These are phyloP conservation scores for Talinum fruticosum DNA, from an alignment of 148 eudicot species.

Conservation along the genomic window DNA sequence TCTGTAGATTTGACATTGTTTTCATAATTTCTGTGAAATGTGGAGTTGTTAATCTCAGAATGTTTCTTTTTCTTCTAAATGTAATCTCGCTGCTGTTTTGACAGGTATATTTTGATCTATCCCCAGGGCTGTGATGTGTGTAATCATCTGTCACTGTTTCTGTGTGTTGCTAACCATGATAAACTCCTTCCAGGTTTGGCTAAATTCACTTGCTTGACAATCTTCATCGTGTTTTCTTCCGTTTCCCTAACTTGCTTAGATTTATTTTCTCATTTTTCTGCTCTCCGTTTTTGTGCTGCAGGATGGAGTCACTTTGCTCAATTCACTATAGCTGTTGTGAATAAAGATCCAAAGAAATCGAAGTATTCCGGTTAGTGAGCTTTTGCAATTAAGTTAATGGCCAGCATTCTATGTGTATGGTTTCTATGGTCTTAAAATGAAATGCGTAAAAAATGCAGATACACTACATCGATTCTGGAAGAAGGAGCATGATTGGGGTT, in stretches of 20 bases:
- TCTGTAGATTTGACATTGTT: no score
- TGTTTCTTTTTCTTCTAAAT: background rate
- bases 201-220: background rate
- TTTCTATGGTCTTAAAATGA: conserved; percentile 6
- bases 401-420: background rate
- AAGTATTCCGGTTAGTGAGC: conserved; percentile 70
- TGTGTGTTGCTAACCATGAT: conserved; percentile 89
- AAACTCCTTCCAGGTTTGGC: conserved; percentile 88
- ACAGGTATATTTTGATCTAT: conserved; percentile 90
- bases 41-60: background rate
- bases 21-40: background rate
- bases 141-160: conserved; percentile 91
- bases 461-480: conserved; percentile 92
- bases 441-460: conserved; percentile 39
- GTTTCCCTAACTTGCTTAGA: background rate
- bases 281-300: conserved; percentile 22
- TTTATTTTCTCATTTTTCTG: background rate
- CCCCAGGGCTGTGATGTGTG: conserved; percentile 98
- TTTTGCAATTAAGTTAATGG: background rate
- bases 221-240: background rate
- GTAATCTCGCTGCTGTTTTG: conserved; percentile 23
- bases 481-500: conserved; percentile 99
- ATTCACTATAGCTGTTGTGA: conserved; percentile 91
- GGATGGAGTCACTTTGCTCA: conserved; percentile 98
- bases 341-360: conserved; percentile 85